These are phyloP conservation scores for Sphagnum contortum DNA, from an alignment of 225 moss, liverwort and hornwort species.

Conservation along the genomic window DNA sequence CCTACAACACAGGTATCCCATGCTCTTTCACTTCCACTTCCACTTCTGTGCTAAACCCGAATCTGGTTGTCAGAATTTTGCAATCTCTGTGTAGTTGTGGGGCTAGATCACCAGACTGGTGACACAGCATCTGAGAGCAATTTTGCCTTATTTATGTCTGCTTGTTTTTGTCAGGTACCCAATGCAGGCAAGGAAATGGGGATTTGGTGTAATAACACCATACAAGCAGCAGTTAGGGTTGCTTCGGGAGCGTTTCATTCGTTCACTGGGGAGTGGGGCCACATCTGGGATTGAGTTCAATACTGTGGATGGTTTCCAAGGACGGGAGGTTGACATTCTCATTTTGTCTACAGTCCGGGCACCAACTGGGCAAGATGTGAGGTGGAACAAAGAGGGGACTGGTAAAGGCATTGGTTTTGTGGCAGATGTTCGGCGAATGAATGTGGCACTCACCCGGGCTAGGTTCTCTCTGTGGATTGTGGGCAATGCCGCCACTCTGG, in stretches of 20 bases:
- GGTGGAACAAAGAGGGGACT: constrained; percentile 10
- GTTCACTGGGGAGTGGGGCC: constrained; percentile 35
- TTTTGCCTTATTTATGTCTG: too few relatives aligned
- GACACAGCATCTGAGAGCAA: too few relatives aligned
- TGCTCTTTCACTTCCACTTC: too few relatives aligned
- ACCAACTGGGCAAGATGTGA: constrained; percentile 17
- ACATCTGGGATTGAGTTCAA: constrained; percentile 81
- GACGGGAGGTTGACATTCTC: constrained; percentile 86
- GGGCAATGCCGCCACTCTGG: constrained; percentile 69
- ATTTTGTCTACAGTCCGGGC: constrained; percentile 94
- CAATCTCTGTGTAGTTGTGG: too few relatives aligned
- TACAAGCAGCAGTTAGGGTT: constrained; percentile 84
- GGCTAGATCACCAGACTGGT: too few relatives aligned
- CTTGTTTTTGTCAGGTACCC: constrained; percentile 26
- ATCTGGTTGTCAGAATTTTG: not conserved
- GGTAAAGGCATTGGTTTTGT: constrained; percentile 76
- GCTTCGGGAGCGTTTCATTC: constrained; percentile 62
- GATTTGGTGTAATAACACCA: constrained; percentile 76
- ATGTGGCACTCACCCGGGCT: constrained; percentile 94
- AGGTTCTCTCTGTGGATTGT: constrained; percentile 90
- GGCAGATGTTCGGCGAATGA: constrained; percentile 91
- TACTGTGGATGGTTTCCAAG: constrained; percentile 97
- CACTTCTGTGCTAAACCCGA: not conserved
- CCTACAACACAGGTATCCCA: constrained; percentile 46
- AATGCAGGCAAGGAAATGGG: constrained; percentile 45